Conservation (phyloP, 2,329 filamentous ascomycete genomes). For the Tolypocladium tropicale region DNA sequence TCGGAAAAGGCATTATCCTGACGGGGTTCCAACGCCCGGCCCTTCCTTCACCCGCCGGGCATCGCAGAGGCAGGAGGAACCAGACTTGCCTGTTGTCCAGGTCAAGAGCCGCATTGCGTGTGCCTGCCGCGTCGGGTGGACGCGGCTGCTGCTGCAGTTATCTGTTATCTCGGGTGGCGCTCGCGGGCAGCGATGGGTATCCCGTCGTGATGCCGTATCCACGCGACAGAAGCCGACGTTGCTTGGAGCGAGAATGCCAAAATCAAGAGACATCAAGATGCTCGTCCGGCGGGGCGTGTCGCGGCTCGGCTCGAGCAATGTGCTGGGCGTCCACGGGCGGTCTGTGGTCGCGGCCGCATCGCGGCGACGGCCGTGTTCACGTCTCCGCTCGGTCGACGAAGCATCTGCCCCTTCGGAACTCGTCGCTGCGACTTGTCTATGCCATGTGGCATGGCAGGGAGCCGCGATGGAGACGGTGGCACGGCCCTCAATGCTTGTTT, state of each 20-base stretch:
- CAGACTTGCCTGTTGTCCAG: background rate
- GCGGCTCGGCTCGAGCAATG: background rate
- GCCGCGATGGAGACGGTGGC: background rate
- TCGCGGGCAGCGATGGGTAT: background rate
- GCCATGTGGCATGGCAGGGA: slow-evolving; percentile 1
- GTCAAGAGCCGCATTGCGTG: background rate
- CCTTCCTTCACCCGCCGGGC: too few species aligned
- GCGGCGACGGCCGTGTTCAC: background rate
- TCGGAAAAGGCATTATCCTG: too few species aligned
- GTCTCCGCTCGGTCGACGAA: background rate
- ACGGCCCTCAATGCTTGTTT: background rate
- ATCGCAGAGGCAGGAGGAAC: too few species aligned
- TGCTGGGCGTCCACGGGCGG: background rate
- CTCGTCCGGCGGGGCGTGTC: background rate
- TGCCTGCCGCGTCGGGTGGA: background rate
- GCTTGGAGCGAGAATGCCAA: too few species aligned
- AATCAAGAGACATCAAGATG: too few species aligned
- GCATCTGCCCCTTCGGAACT: background rate
- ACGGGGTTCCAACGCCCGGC: too few species aligned
- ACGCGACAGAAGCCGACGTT: too few species aligned
- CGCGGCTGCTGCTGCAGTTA: too few species aligned
- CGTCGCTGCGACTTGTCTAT: background rate
- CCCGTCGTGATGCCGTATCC: background rate
- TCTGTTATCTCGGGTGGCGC: background rate
- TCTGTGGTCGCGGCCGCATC: background rate